phyloP scores from a whole-genome alignment of 23 red algal species.

The Gracilariopsis chorda region DNA sequence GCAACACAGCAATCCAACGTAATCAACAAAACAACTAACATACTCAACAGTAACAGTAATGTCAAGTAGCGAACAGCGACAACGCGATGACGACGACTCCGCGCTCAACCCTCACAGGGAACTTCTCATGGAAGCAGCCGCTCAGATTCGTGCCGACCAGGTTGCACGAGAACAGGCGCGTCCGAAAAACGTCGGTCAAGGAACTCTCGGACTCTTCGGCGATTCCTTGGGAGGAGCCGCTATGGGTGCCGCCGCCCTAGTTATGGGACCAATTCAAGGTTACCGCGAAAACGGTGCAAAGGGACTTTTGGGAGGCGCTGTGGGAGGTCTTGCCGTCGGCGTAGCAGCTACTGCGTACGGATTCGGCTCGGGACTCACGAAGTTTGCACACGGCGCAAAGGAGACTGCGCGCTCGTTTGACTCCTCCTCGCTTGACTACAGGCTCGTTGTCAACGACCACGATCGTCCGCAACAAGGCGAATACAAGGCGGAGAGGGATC shows the following conservation, averaged over 20 bases:
- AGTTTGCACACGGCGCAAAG: conserved; percentile 42
- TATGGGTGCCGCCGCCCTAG: conserved; percentile 48
- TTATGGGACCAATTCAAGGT: conserved; percentile 63
- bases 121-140: conserved; percentile 54
- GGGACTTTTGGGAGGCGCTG: conserved; percentile 38
- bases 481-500: conserved; percentile 17
- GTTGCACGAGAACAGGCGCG: conserved; percentile 25
- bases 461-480: background rate
- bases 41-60: background rate
- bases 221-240: conserved; percentile 60
- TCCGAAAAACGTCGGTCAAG: conserved; percentile 53
- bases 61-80: background rate
- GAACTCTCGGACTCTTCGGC: conserved; percentile 49
- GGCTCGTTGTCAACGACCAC: background rate
- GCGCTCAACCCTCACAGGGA: conserved; percentile 45
- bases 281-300: conserved; percentile 35
- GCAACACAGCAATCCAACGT: background rate
- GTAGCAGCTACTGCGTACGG: conserved; percentile 51
- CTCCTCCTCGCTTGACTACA: background rate
- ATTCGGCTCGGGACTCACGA: conserved; percentile 45
- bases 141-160: conserved; percentile 49
- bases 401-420: conserved; percentile 10
- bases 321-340: conserved; percentile 50
- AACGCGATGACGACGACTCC: background rate
- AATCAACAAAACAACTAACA: background rate